These are phyloP conservation scores for Haematococcus lacustris DNA, from an alignment of 139 green algal genomes.

Conservation along the genomic window DNA sequence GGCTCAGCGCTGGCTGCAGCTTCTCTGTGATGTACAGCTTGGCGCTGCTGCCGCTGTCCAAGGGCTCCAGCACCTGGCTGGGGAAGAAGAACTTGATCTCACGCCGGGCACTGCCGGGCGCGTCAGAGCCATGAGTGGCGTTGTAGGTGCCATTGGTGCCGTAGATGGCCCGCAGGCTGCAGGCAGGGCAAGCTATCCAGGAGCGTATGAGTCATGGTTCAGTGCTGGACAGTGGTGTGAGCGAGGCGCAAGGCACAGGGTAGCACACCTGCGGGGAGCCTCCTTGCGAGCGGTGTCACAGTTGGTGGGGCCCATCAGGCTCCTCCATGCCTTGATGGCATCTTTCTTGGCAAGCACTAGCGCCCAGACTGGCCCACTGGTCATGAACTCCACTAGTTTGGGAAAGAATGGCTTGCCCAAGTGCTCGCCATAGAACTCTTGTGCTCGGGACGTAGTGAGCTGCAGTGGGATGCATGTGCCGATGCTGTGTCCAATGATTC, in stretches of 20 bases:
- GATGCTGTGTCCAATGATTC: too few species aligned
- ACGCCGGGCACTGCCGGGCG: slow-evolving; percentile 39
- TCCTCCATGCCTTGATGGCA: slow-evolving; percentile 63
- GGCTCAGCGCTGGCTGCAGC: slow-evolving; percentile 59
- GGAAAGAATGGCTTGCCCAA: slow-evolving; percentile 67
- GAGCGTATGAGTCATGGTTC: too few species aligned
- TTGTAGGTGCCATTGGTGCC: slow-evolving; percentile 73
- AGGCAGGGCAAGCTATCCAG: too few species aligned
- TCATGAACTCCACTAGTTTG: slow-evolving; percentile 72
- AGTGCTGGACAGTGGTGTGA: too few species aligned
- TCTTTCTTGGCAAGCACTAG: slow-evolving; percentile 53
- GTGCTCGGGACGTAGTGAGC: slow-evolving; percentile 44
- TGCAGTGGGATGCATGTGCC: too few species aligned
- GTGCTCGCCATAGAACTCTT: slow-evolving; percentile 83
- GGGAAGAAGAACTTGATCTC: slow-evolving; percentile 85
- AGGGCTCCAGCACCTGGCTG: slow-evolving; percentile 17
- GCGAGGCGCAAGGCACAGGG: too few species aligned
- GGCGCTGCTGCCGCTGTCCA: slow-evolving; percentile 9
- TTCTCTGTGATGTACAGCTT: slow-evolving; percentile 45
- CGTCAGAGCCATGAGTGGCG: slow-evolving; percentile 73
- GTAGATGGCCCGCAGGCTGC: slow-evolving; percentile 65
- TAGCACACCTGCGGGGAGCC: slow-evolving; percentile 47
- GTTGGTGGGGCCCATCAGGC: slow-evolving; percentile 74
- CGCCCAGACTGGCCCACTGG: slow-evolving; percentile 62
- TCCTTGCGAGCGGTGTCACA: slow-evolving; percentile 44